phyloP scores from a whole-genome alignment of 2,329 filamentous ascomycete species.

The Daldinia sp. region DNA sequence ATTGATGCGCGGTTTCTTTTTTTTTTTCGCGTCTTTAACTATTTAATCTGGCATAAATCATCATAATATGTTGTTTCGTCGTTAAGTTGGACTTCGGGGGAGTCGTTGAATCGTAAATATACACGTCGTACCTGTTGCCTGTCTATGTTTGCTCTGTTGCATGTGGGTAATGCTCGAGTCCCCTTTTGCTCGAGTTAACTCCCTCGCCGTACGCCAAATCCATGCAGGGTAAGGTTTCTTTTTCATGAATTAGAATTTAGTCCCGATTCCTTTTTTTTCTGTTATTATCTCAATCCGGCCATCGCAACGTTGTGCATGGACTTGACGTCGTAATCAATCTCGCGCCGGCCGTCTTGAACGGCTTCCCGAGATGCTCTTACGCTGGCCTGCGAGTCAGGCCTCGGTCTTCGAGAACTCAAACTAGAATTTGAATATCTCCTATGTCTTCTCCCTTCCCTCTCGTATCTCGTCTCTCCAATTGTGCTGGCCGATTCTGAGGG shows the following conservation, averaged over 20 bases:
- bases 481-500: constrained; percentile 29
- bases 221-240: constrained; percentile 40
- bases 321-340: constrained; percentile 46
- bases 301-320: constrained; percentile 51
- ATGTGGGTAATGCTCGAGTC: constrained; percentile 34
- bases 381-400: constrained; percentile 26
- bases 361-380: constrained; percentile 21
- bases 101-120: constrained; percentile 43
- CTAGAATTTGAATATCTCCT: constrained; percentile 35
- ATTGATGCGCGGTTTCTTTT: constrained; percentile 9
- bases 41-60: constrained; percentile 36
- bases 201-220: constrained; percentile 47
- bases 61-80: constrained; percentile 37
- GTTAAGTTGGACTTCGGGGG: constrained; percentile 30
- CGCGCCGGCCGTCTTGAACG: constrained; percentile 22
- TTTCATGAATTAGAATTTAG: constrained; percentile 27
- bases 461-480: constrained; percentile 20
- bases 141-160: constrained; percentile 34
- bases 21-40: constrained; percentile 7
- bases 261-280: constrained; percentile 19
- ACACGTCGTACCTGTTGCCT: constrained; percentile 38
- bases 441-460: constrained; percentile 27
- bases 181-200: constrained; percentile 35
- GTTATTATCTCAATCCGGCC: constrained; percentile 47
- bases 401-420: constrained; percentile 26